These are phyloP conservation scores for Panus rudis DNA, from an alignment of 768 basidiomycete species.

Conservation along the genomic window DNA sequence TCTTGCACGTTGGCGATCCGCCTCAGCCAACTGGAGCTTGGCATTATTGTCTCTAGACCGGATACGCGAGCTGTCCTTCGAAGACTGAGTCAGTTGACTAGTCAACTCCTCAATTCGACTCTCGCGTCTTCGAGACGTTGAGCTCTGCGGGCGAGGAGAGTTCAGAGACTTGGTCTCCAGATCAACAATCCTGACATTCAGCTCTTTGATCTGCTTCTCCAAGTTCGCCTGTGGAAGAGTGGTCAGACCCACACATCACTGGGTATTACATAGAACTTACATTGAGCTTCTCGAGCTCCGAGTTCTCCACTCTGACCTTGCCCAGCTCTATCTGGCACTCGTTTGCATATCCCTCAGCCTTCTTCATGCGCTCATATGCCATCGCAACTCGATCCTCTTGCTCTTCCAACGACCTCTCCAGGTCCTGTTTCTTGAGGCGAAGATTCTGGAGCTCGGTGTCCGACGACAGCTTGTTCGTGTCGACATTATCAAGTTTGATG, in stretches of 20 bases:
- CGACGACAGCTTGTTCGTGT: conserved; percentile 60
- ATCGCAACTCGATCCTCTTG: conserved; percentile 67
- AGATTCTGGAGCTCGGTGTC: conserved; percentile 72
- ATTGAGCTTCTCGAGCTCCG: conserved; percentile 70
- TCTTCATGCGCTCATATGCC: conserved; percentile 73
- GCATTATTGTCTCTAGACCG: conserved; percentile 47
- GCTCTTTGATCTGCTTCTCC: conserved; percentile 80
- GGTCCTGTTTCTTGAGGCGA: conserved; percentile 74
- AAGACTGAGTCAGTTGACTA: conserved; percentile 47
- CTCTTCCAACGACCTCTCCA: conserved; percentile 72
- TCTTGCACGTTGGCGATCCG: conserved; percentile 51
- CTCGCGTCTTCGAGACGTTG: conserved; percentile 52
- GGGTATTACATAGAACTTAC: conserved; percentile 33
- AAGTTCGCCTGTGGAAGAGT: conserved; percentile 53
- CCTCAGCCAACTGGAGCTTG: conserved; percentile 49
- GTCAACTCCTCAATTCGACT: conserved; percentile 69
- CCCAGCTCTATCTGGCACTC: conserved; percentile 75
- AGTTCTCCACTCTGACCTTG: conserved; percentile 73
- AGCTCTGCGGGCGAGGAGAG: conserved; percentile 48
- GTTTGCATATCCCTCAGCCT: conserved; percentile 67
- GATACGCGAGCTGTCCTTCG: conserved; percentile 34
- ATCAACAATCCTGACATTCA: conserved; percentile 77
- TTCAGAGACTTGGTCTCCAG: conserved; percentile 74
- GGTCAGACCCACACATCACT: neutral
- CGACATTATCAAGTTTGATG: conserved; percentile 70